A percentile compares a stretch with the other conserved stretches of the same genome.
Evolutionary conservation across 805 yeast species (phyloP).

Genomic region (Metschnikowia rubicola): DNA sequence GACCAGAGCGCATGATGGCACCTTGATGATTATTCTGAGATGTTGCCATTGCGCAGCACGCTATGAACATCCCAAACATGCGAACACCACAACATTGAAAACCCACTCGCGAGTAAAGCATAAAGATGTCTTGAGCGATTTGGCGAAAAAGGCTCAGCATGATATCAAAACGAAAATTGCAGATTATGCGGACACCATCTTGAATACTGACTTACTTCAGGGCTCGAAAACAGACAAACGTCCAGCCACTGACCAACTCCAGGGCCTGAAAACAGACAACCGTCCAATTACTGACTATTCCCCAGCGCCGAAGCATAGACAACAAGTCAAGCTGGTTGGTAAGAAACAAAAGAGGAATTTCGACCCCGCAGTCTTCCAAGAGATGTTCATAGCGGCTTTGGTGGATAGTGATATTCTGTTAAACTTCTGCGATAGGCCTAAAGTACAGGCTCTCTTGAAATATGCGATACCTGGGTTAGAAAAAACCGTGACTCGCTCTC

Average conservation of each 20-base stretch:
- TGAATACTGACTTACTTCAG: neutral
- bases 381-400: neutral
- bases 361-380: neutral
- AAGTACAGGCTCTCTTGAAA: neutral
- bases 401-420: neutral
- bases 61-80: neutral
- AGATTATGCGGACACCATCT: neutral
- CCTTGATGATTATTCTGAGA: neutral
- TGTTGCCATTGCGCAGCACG: neutral
- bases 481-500: neutral
- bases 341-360: neutral
- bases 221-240: too few species aligned
- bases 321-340: neutral
- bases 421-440: neutral
- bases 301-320: neutral
- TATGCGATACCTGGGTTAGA: neutral
- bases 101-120: neutral
- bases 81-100: neutral
- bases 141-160: neutral
- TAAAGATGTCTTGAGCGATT: neutral
- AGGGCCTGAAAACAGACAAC: too few species aligned
- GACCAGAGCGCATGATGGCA: neutral
- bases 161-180: neutral
- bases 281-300: neutral
- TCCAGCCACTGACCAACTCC: too few species aligned